These are phyloP conservation scores for Huntiella abstrusa DNA, from an alignment of 2,329 filamentous ascomycete species.

Conservation along the genomic window DNA sequence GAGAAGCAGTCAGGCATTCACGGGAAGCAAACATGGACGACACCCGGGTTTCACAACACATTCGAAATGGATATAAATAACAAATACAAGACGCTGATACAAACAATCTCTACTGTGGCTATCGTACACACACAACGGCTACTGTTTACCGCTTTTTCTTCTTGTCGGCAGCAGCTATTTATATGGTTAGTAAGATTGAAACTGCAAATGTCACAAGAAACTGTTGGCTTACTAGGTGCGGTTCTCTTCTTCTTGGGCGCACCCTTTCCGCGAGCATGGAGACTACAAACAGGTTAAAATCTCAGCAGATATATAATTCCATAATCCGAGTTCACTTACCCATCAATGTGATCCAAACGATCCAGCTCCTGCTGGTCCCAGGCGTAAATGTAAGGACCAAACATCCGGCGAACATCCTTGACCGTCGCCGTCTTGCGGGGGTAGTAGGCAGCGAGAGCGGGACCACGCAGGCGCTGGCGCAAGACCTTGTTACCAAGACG, in stretches of 20 bases:
- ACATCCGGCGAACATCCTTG: constrained; percentile 52
- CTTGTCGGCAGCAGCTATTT: constrained; percentile 10
- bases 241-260: constrained; percentile 74
- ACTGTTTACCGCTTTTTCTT: constrained; percentile 14
- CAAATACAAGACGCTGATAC: constrained; percentile 3
- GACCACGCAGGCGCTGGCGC: constrained; percentile 72
- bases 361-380: constrained; percentile 64
- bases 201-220: neutral
- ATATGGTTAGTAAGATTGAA: constrained; percentile 1
- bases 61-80: neutral
- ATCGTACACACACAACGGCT: constrained; percentile 5
- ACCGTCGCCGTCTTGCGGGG: constrained; percentile 55
- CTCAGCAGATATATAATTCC: neutral
- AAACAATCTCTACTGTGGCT: constrained; percentile 2
- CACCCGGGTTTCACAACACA: neutral
- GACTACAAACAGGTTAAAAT: constrained; percentile 13
- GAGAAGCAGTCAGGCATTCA: too few relatives aligned
- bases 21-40: too few relatives aligned
- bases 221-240: constrained; percentile 19
- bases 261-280: constrained; percentile 68
- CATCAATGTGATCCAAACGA: constrained; percentile 54
- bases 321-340: constrained; percentile 24
- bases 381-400: constrained; percentile 45
- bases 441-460: constrained; percentile 71
- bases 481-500: constrained; percentile 85